Conservation (phyloP, 2,329 filamentous ascomycete species). For the Neurospora sp. region DNA sequence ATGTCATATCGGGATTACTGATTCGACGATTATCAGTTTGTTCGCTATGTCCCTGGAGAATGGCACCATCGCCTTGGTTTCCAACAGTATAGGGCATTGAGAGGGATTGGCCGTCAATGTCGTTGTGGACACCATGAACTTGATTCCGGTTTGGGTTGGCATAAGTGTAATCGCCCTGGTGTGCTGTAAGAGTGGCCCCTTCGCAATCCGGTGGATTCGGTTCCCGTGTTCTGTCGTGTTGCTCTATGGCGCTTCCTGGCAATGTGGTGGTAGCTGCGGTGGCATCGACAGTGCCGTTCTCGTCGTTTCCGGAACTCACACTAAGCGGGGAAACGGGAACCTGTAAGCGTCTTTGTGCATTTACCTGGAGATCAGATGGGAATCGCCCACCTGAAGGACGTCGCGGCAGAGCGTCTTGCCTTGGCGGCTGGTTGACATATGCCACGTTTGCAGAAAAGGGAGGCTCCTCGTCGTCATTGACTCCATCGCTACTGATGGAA, state of each 20-base stretch:
- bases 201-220: constrained; percentile 29
- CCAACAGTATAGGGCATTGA: background rate
- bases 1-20: background rate
- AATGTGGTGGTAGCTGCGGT: constrained; percentile 48
- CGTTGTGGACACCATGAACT: background rate
- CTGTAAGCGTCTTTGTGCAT: constrained; percentile 68
- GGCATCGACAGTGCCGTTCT: constrained; percentile 44
- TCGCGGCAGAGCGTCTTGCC: constrained; percentile 42
- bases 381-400: constrained; percentile 92
- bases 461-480: constrained; percentile 60
- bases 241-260: constrained; percentile 33
- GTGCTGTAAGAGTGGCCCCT: background rate
- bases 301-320: constrained; percentile 55
- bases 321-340: constrained; percentile 71
- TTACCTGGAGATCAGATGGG: constrained; percentile 84
- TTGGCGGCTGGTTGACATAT: constrained; percentile 42
- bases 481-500: constrained; percentile 62
- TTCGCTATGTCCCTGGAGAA: background rate
- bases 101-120: background rate
- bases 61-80: background rate
- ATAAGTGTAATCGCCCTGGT: constrained; percentile 34
- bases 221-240: constrained; percentile 22
- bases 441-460: constrained; percentile 48
- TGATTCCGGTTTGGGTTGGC: background rate
- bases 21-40: background rate